Evolutionary conservation across 768 basidiomycete species (phyloP), one percentile per base, ranked within the genome.

Genomic region (Hysterangium stoloniferum): DNA sequence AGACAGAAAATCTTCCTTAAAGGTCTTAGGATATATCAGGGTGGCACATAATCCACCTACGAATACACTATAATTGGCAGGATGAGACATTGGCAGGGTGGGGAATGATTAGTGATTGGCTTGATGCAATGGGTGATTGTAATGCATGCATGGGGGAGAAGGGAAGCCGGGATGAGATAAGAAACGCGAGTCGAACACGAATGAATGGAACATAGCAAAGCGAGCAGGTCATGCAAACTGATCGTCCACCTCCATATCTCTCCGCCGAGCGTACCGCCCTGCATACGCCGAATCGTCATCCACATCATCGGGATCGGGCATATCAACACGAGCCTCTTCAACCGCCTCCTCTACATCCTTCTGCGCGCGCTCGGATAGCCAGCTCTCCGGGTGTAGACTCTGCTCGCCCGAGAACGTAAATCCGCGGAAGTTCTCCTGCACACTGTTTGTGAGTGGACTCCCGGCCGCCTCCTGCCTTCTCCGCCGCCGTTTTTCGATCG

Each of bases 371-470:
- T 40, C 52, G 25, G 53, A 28, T 12, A 49, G 29, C 48, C 47
- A 48, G 8, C 47, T 48, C 29, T 46, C 53, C 28, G 45, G 47
- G 20, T 45, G 51, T 15, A 48, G 31, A 31, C 46, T 49, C 27
- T 47, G 50, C 33, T 54, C 82, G 44, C 85, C 86, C 25, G 80
- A 81, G 62, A 84, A 90, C 6, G 87, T 94, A 73, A 98, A 98
- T 17, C 95, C 95, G 40, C 85, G 77, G 67, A 98, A 98, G 63
- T 96, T 92, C 70, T 94, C 94, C 70, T 98, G 94, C 40, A 97
- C 88, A 61, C 85, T 89, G 64, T 72, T 89, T 55, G 93, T 94
- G 61, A 97, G 71, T 34, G 89, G 91, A 28, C 77, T 81, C 9
- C 79, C 82, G 35, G 58, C 68, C 27, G 63, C 64, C 13, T 64